phyloP scores from a whole-genome alignment of 2,329 filamentous ascomycete genomes.

The Thielaviopsis populi region DNA sequence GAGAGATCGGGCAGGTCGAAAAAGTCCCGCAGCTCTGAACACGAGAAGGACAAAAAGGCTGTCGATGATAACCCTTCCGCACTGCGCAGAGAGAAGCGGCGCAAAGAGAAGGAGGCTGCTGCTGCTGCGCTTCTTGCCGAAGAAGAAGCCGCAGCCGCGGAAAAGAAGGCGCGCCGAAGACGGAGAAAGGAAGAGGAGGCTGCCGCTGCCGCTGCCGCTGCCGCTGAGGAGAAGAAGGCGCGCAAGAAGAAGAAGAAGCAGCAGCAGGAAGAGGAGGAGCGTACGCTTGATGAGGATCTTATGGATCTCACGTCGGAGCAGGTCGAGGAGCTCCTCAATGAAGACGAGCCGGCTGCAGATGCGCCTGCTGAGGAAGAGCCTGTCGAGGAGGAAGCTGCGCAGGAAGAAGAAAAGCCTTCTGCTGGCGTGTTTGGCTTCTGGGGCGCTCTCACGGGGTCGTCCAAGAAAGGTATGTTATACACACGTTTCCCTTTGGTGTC shows the following conservation, averaged over 20 bases:
- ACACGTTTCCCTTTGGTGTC: slow-evolving; percentile 11
- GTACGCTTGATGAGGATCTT: slow-evolving; percentile 18
- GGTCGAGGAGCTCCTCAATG: slow-evolving; percentile 16
- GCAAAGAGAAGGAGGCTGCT: slow-evolving; percentile 26
- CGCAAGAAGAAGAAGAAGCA: slow-evolving; percentile 13
- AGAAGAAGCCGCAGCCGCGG: slow-evolving; percentile 15
- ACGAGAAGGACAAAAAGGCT: slow-evolving; percentile 15
- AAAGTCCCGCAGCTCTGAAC: slow-evolving; percentile 18
- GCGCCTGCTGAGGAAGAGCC: slow-evolving; percentile 21
- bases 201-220: background rate
- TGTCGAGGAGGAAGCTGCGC: slow-evolving; percentile 21
- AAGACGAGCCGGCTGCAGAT: slow-evolving; percentile 18
- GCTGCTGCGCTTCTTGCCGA: slow-evolving; percentile 19
- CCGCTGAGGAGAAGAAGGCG: slow-evolving; percentile 18
- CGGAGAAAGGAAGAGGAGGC: slow-evolving; percentile 17
- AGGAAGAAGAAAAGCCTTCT: background rate
- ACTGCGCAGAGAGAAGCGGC: slow-evolving; percentile 20
- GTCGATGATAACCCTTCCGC: slow-evolving; percentile 19
- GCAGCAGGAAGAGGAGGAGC: slow-evolving; percentile 12
- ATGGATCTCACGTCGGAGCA: slow-evolving; percentile 22
- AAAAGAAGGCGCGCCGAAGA: slow-evolving; percentile 18
- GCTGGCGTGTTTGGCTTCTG: slow-evolving; percentile 41
- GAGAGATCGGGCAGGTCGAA: slow-evolving; percentile 27
- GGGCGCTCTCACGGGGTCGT: slow-evolving; percentile 32
- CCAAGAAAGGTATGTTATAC: slow-evolving; percentile 28